Evolutionary conservation across 768 basidiomycete genomes (phyloP), one percentile per base, ranked within the genome.

Genomic region (Lentinula sp.): DNA sequence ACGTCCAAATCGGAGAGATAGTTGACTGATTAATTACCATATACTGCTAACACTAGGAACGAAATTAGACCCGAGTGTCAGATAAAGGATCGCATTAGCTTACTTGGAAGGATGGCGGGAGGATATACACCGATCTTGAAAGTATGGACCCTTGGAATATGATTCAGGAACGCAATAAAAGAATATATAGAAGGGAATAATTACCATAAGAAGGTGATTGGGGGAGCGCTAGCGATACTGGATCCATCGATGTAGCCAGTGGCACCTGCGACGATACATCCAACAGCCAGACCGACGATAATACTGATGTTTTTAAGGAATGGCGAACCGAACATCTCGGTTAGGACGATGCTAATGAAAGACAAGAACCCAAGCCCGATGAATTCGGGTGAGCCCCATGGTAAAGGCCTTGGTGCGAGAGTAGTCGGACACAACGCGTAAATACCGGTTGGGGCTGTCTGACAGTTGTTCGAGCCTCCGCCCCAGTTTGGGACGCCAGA

Each of bases 281-380:
- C 91, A 1, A 93, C 83, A 7, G 79, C 77, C 16, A 93, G 76
- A 0, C 90, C 89, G 20, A 91, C 81, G 57, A 93, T 88, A 65
- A 91, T 85, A 33, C 85, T 86, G 59, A 84, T 81, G 66, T 92
- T 93, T 73, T 89, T 88, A 68, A 95, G 72, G 77, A 95, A 94
- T 0, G 91, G 93, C 3, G 86, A 87, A 6, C 92, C 93, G 64
- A 93, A 91, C 18, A 93, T 72, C 69, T 95, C 91, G 57, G 28
- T 57, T 9, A 58, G 20, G 50, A 56, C 54, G 16, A 59, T 23
- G 20, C 23, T 50, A 32, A 53, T n/a, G 15, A 37, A 41, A 0
- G 87, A 87, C 33, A 94, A 77, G 79, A 95, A 94, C 0, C 93
- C 93, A 28, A 95, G 82, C 3, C 93, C 92, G 51, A 93, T 88